Evolutionary conservation across 2,329 filamentous ascomycete genomes (phyloP).

Genomic region (Penicillium sp.): DNA sequence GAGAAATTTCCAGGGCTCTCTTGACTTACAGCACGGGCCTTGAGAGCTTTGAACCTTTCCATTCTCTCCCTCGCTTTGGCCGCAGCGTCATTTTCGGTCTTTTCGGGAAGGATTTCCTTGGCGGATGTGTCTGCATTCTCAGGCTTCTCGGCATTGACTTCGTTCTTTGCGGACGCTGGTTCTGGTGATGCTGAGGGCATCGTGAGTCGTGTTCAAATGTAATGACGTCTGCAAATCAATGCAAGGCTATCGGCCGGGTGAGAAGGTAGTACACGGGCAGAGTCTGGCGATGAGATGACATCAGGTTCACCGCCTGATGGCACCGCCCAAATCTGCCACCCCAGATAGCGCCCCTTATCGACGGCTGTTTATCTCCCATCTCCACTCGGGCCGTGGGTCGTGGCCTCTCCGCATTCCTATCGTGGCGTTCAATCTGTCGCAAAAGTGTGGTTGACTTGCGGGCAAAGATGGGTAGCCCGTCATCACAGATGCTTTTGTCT

Average conservation of each 20-base stretch:
- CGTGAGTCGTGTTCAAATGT: not conserved
- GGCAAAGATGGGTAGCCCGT: conserved; percentile 8
- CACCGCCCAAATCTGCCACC: conserved; percentile 18
- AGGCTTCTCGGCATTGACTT: conserved; percentile 6
- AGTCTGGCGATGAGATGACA: conserved; percentile 14
- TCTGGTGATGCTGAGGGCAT: conserved; percentile 17
- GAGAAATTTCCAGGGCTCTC: not conserved
- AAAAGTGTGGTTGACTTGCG: not conserved
- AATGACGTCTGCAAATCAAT: not conserved
- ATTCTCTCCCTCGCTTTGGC: conserved; percentile 54
- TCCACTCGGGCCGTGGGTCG: conserved; percentile 20
- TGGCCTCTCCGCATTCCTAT: conserved; percentile 7
- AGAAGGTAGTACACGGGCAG: conserved; percentile 4
- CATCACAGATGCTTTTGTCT: conserved; percentile 1
- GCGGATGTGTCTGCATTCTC: conserved; percentile 9
- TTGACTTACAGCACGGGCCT: conserved; percentile 60
- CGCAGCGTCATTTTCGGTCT: conserved; percentile 22
- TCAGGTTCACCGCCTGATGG: conserved; percentile 9
- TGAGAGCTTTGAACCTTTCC: conserved; percentile 80
- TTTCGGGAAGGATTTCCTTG: conserved; percentile 8
- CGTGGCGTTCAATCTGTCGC: not conserved
- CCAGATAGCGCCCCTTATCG: conserved; percentile 14
- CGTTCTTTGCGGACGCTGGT: conserved; percentile 12
- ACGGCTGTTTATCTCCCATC: conserved; percentile 15
- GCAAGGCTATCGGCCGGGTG: not conserved